A percentile compares a stretch with the other conserved stretches of the same genome.
These are phyloP conservation scores for Desmodesmus armatus DNA, from an alignment of 139 green algal genomes.

Conservation along the genomic window DNA sequence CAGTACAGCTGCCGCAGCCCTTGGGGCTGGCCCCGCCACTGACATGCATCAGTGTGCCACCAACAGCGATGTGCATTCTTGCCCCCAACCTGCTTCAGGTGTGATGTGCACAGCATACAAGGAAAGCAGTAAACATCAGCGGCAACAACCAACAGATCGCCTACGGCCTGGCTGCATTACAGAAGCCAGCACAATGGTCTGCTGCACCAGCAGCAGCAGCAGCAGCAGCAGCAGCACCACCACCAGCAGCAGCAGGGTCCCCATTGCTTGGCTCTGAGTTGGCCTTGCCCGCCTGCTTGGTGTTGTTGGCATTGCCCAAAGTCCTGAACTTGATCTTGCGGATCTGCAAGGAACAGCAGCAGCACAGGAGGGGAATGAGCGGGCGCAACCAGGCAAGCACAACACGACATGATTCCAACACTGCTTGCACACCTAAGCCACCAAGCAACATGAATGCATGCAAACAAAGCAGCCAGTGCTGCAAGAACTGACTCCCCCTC, in stretches of 20 bases:
- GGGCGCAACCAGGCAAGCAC: not conserved
- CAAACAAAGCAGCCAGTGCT: no score
- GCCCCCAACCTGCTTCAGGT: not conserved
- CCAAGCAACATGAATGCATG: no score
- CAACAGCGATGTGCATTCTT: not conserved
- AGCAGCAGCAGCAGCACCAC: not conserved
- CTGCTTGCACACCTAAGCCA: no score
- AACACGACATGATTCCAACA: no score
- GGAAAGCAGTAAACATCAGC: not conserved
- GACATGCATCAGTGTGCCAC: not conserved
- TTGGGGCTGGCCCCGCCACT: not conserved
- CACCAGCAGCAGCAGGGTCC: not conserved
- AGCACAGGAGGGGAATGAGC: not conserved
- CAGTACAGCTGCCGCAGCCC: not conserved
- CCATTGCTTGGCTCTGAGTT: not conserved
- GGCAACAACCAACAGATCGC: not conserved
- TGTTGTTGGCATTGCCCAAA: conserved; percentile 25
- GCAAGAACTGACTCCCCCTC: no score
- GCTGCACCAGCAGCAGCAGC: not conserved
- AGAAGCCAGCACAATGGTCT: not conserved
- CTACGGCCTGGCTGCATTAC: not conserved
- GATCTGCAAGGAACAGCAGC: conserved; percentile 21
- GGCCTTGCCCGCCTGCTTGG: not conserved
- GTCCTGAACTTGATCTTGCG: conserved; percentile 50
- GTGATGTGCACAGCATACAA: not conserved